phyloP scores from a whole-genome alignment of 768 basidiomycete genomes.

The Agrocybe praecox region DNA sequence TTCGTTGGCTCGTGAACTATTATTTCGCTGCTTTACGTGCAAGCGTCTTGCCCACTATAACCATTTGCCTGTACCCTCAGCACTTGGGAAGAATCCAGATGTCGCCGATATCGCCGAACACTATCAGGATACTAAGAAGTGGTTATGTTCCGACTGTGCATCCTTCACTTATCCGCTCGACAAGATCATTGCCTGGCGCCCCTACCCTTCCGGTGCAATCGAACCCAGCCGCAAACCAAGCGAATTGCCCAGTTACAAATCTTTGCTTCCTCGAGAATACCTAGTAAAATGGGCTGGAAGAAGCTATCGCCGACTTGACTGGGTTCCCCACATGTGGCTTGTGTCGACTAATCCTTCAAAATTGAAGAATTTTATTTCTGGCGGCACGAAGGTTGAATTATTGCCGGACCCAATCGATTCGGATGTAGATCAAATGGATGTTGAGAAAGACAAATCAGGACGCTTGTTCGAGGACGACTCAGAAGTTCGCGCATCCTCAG shows the following conservation, averaged over 20 bases:
- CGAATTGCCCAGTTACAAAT: slow-evolving; percentile 54
- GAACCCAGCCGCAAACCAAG: slow-evolving; percentile 44
- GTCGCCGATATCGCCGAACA: slow-evolving; percentile 53
- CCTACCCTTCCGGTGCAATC: slow-evolving; percentile 66
- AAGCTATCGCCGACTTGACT: slow-evolving; percentile 79
- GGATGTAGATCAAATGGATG: slow-evolving; percentile 29
- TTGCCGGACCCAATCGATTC: slow-evolving; percentile 46
- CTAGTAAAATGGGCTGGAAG: slow-evolving; percentile 86
- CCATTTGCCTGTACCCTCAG: slow-evolving; percentile 59
- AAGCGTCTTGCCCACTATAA: slow-evolving; percentile 82
- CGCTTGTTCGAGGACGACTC: slow-evolving; percentile 44
- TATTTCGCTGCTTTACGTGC: slow-evolving; percentile 86
- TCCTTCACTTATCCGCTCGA: slow-evolving; percentile 74
- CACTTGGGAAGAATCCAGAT: slow-evolving; percentile 30
- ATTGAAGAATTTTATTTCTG: slow-evolving; percentile 74
- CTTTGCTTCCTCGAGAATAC: slow-evolving; percentile 82
- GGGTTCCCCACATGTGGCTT: slow-evolving; percentile 95
- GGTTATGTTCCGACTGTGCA: slow-evolving; percentile 79
- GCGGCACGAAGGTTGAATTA: slow-evolving; percentile 71
- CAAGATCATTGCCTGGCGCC: slow-evolving; percentile 91
- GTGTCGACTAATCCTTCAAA: slow-evolving; percentile 64
- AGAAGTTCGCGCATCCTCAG: slow-evolving; percentile 36
- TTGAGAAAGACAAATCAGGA: slow-evolving; percentile 20
- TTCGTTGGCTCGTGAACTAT: slow-evolving; percentile 42
- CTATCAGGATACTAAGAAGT: slow-evolving; percentile 57